These are phyloP conservation scores for Eimeria praecox DNA, from an alignment of 169 alveolate species.

Conservation along the genomic window DNA sequence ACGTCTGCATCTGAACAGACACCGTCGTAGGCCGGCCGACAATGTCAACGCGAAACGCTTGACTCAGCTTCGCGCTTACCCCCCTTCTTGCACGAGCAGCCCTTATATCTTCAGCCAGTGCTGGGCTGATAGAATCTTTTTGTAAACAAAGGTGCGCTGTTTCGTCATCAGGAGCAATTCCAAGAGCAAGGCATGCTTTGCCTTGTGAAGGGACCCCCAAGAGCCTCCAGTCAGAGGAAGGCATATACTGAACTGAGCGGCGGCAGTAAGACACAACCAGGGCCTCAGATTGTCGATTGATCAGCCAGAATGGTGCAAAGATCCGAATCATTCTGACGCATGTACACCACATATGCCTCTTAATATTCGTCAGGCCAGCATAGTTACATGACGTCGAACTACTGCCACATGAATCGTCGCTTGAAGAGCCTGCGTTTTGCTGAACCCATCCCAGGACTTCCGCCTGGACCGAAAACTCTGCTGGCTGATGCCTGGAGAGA, in stretches of 20 bases:
- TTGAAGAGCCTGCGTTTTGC: neutral
- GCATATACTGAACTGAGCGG: slow-evolving; percentile 55
- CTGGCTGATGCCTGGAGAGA: slow-evolving; percentile 46
- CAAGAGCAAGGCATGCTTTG: slow-evolving; percentile 53
- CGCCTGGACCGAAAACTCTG: slow-evolving; percentile 61
- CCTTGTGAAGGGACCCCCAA: slow-evolving; percentile 69
- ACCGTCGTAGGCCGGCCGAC: slow-evolving; percentile 76
- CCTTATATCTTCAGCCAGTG: slow-evolving; percentile 15
- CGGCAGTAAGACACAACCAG: slow-evolving; percentile 60
- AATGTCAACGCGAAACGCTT: slow-evolving; percentile 72
- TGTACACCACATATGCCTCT: slow-evolving; percentile 78
- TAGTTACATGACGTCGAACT: neutral
- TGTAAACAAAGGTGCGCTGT: slow-evolving; percentile 4
- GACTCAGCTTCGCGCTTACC: slow-evolving; percentile 21
- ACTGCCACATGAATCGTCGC: neutral
- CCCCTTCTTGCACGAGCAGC: slow-evolving; percentile 34
- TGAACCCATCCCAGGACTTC: slow-evolving; percentile 64
- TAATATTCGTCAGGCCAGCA: slow-evolving; percentile 26
- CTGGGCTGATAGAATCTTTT: neutral
- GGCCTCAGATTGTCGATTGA: slow-evolving; percentile 78
- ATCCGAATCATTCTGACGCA: slow-evolving; percentile 69
- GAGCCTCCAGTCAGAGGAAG: slow-evolving; percentile 72
- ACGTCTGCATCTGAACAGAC: slow-evolving; percentile 23
- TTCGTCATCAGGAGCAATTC: slow-evolving; percentile 61
- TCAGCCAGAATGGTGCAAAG: slow-evolving; percentile 77